Evolutionary conservation across 129 eudicot species (phyloP).

Genomic region (Lactuca sativa): DNA sequence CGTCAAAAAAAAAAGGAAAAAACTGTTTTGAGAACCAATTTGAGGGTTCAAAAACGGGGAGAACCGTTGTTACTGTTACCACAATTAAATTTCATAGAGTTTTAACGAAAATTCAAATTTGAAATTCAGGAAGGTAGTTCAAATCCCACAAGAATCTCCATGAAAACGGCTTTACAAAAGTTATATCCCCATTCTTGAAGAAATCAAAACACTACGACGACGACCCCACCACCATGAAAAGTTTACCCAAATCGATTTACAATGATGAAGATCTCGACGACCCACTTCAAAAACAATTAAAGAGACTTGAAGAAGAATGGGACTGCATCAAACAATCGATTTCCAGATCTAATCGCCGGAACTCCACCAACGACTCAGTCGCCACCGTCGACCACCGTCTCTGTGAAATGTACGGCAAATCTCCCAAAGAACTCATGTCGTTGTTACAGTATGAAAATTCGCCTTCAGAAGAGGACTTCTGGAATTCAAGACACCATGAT

Average conservation of each 20-base stretch:
- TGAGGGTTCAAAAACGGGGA: constrained; percentile 11
- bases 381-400: background rate
- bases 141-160: constrained; percentile 24
- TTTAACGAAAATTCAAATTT: constrained; percentile 11
- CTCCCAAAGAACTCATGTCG: constrained; percentile 46
- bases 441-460: constrained; percentile 30
- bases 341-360: constrained; percentile 23
- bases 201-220: constrained; percentile 8
- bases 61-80: constrained; percentile 21
- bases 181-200: background rate
- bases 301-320: constrained; percentile 36
- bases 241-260: background rate
- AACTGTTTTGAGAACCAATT: background rate
- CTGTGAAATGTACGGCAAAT: constrained; percentile 19
- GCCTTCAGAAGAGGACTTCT: constrained; percentile 13
- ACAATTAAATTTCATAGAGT: constrained; percentile 6
- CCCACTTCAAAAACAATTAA: constrained; percentile 28
- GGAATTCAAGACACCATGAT: constrained; percentile 27
- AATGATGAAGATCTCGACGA: constrained; percentile 8
- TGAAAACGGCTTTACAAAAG: constrained; percentile 24
- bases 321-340: constrained; percentile 31
- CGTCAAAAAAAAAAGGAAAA: background rate
- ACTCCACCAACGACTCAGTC: background rate
- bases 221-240: constrained; percentile 20
- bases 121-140: background rate